Evolutionary conservation across 345 rosid genomes (phyloP).

Genomic region (Gossypium anomalum): DNA sequence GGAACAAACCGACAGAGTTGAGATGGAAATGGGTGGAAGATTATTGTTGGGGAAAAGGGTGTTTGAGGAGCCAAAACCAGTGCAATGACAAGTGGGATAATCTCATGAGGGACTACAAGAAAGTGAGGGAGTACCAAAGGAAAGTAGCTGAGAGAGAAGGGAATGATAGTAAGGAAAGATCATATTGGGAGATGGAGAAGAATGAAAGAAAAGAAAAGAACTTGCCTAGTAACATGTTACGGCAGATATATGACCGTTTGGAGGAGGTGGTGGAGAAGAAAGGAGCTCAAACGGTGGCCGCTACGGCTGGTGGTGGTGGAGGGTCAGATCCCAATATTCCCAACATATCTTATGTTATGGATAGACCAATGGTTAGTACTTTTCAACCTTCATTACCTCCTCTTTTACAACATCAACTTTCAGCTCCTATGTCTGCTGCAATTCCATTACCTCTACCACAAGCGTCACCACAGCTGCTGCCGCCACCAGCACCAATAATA

Average conservation of each 20-base stretch:
- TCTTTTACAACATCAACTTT: constrained; percentile 31
- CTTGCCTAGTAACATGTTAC: constrained; percentile 73
- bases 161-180: constrained; percentile 19
- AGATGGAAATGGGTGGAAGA: constrained; percentile 98
- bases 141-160: constrained; percentile 30
- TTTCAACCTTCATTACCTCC: constrained; percentile 33
- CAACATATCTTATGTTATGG: constrained; percentile 16
- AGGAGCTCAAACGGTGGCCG: constrained; percentile 26
- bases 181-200: constrained; percentile 87
- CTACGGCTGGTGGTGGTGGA: neutral
- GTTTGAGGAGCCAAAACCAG: constrained; percentile 86
- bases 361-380: constrained; percentile 13
- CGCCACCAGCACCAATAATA: constrained; percentile 11
- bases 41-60: constrained; percentile 69
- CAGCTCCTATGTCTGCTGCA: constrained; percentile 14
- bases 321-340: constrained; percentile 12
- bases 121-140: constrained; percentile 63
- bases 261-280: constrained; percentile 64
- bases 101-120: constrained; percentile 94
- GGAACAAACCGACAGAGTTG: constrained; percentile 60
- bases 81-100: constrained; percentile 98
- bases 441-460: constrained; percentile 29
- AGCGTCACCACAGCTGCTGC: constrained; percentile 25
- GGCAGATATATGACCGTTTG: constrained; percentile 61
- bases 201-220: constrained; percentile 69